phyloP scores from a whole-genome alignment of 495 filamentous ascomycete species.

The Tuber calosporum region DNA sequence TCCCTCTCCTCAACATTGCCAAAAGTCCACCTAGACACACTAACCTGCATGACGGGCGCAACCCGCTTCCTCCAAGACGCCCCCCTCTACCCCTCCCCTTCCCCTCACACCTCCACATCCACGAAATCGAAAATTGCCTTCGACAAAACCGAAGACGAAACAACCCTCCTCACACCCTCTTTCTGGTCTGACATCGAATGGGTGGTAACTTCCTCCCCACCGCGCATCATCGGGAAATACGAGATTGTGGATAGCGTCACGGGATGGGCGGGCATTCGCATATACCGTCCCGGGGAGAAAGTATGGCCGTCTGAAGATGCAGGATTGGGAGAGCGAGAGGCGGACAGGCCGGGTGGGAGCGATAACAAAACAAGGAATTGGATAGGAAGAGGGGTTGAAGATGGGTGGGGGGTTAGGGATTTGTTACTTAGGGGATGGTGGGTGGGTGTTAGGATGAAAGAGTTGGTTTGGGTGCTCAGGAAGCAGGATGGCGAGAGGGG shows the following conservation, averaged over 20 bases:
- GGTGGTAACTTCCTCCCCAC: constrained; percentile 62
- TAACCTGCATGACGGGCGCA: constrained; percentile 88
- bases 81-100: constrained; percentile 25
- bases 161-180: constrained; percentile 49
- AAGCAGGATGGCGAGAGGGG: constrained; percentile 40
- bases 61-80: constrained; percentile 68
- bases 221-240: constrained; percentile 59
- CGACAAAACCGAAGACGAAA: constrained; percentile 60
- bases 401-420: constrained; percentile 39
- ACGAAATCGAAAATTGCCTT: constrained; percentile 43
- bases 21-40: constrained; percentile 69
- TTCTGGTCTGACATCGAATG: constrained; percentile 87
- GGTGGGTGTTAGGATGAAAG: constrained; percentile 55
- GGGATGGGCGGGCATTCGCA: constrained; percentile 62
- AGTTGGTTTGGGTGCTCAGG: constrained; percentile 53
- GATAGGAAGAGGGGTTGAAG: constrained; percentile 41
- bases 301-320: constrained; percentile 37
- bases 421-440: constrained; percentile 52
- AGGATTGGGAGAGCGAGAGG: constrained; percentile 34
- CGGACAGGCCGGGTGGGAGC: constrained; percentile 29
- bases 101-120: constrained; percentile 12
- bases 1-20: constrained; percentile 19
- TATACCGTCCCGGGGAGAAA: constrained; percentile 53
- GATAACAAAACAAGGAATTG: constrained; percentile 42
- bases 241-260: constrained; percentile 59